Percentiles rank a stretch among this genome's conserved stretches.
These are phyloP conservation scores for Samsoniella hepiali DNA, from an alignment of 2,329 filamentous ascomycete species.

Conservation along the genomic window DNA sequence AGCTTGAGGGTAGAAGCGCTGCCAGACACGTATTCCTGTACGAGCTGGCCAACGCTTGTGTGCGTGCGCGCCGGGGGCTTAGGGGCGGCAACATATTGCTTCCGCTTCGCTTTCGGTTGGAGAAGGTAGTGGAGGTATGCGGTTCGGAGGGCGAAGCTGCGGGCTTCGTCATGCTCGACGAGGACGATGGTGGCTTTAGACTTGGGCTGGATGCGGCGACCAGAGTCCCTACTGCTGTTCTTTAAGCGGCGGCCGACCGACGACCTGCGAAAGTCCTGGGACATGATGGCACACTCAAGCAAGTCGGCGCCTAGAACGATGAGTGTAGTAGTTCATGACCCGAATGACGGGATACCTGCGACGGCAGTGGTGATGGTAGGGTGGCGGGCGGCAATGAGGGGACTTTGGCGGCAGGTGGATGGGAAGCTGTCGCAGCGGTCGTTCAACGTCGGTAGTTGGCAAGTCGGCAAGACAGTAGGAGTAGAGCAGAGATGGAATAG, in stretches of 20 bases:
- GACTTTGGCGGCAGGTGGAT: not conserved
- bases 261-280: constrained; percentile 48
- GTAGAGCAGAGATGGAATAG: not conserved
- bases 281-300: constrained; percentile 40
- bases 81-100: constrained; percentile 74
- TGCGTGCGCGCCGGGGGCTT: constrained; percentile 60
- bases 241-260: constrained; percentile 44
- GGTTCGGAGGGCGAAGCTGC: constrained; percentile 83
- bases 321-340: constrained; percentile 3
- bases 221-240: constrained; percentile 42
- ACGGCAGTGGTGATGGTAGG: not conserved
- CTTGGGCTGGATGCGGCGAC: constrained; percentile 45
- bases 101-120: constrained; percentile 83
- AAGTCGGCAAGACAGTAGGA: not conserved
- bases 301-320: not conserved
- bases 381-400: not conserved
- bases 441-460: not conserved
- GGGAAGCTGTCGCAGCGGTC: not conserved
- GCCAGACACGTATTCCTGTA: constrained; percentile 74
- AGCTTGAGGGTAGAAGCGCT: constrained; percentile 52
- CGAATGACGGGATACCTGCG: not conserved
- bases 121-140: constrained; percentile 92
- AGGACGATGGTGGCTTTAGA: constrained; percentile 47
- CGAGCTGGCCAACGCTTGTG: constrained; percentile 77
- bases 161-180: constrained; percentile 74